Conservation (phyloP, 2,329 filamentous ascomycete genomes). For the Botrytis tulipae region DNA sequence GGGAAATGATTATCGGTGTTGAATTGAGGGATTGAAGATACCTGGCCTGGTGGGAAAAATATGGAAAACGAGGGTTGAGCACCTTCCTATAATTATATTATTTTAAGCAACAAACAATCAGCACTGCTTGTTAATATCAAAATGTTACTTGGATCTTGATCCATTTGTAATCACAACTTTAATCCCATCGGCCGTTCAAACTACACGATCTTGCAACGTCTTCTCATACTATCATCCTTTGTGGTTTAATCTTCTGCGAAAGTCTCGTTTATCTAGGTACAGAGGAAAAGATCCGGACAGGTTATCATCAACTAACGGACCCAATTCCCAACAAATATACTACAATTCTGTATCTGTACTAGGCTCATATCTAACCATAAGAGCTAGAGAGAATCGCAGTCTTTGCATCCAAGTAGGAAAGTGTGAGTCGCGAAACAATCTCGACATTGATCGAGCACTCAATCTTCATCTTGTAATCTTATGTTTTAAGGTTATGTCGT, state of each 20-base stretch:
- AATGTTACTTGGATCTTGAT: background rate
- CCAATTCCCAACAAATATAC: no score
- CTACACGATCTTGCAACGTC: background rate
- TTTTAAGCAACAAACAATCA: background rate
- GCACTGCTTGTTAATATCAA: background rate
- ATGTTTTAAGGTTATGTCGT: no score
- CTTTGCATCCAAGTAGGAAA: no score
- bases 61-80: background rate
- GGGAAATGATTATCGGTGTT: background rate
- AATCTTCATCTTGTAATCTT: no score
- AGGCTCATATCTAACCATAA: no score
- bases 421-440: no score
- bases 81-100: background rate
- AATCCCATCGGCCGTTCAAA: background rate
- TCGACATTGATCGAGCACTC: no score
- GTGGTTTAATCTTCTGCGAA: background rate
- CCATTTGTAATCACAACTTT: background rate
- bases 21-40: background rate
- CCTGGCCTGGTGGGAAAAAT: background rate
- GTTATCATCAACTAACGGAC: background rate
- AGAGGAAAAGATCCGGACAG: background rate
- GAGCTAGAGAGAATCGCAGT: no score
- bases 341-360: no score
- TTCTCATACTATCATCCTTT: background rate
- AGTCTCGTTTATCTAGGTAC: background rate